phyloP scores from a whole-genome alignment of 345 rosid species.

The Eucalyptus marginata region DNA sequence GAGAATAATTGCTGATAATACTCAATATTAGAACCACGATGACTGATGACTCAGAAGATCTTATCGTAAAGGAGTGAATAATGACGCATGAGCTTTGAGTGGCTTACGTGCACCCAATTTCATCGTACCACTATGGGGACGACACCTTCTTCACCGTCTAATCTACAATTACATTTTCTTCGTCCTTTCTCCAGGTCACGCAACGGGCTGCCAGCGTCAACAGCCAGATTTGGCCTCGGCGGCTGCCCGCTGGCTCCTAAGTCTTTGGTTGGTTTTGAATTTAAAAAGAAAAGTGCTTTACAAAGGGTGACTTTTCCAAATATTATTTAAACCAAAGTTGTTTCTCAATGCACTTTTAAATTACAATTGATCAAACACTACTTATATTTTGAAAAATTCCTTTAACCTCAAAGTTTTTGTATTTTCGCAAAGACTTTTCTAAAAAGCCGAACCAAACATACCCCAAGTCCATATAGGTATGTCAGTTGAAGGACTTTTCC shows the following conservation, averaged over 20 bases:
- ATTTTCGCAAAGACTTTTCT: neutral
- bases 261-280: too few relatives aligned
- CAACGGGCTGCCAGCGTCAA: too few relatives aligned
- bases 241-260: too few relatives aligned
- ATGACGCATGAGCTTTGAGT: neutral
- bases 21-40: neutral
- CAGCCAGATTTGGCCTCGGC: too few relatives aligned
- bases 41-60: neutral
- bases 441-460: too few relatives aligned
- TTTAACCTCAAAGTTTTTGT: too few relatives aligned
- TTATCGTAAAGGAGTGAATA: neutral
- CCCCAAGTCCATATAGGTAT: neutral
- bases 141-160: neutral
- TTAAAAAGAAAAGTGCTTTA: too few relatives aligned
- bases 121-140: neutral
- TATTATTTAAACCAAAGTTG: too few relatives aligned
- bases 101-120: neutral
- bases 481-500: neutral
- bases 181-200: neutral
- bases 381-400: too few relatives aligned
- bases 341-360: too few relatives aligned
- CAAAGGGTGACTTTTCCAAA: too few relatives aligned
- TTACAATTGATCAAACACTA: too few relatives aligned
- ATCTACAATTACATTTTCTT: neutral
- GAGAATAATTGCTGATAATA: neutral